Base-by-base conservation (phyloP, 2,329 filamentous ascomycete species). In the Beauveria bassiana region DNA sequence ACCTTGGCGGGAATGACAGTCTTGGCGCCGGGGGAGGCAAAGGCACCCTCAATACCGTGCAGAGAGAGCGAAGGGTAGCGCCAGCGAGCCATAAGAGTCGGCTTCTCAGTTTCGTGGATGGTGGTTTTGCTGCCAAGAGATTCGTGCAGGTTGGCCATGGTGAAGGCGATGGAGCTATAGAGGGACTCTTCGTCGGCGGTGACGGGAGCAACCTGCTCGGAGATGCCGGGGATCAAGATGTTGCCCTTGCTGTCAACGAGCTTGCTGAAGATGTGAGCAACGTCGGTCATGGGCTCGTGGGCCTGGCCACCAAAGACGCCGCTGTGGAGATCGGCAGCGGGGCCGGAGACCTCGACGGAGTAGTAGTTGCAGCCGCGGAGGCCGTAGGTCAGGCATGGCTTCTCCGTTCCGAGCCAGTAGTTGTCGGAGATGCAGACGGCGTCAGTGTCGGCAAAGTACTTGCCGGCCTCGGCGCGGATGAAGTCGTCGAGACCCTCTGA, bases 341-440 rank as follows among this genome's bases (percentile, higher is more conserved):
- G 95, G 1, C 95, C 95, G 9, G 89, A 92, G 65, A 99, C 81
- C 76, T 95, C 90, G 68, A 99, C 78, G 58, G 89, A 90, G 81
- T 98, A 99, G 84, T 99, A 99, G 81, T 96, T 98, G 86, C 91
- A 96, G 59, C 95, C 95, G 67, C 95, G 90, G 65, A 99, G 88
- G 68, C 95, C 95, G 74, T 99, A 99, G 10, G 95, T 99, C 71
- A 99, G 79, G 76, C 95, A 99, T 14, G 95, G 95, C 83, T 97
- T 97, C 83, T 98, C 92, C 6, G 95, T 98, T 63, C 95, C 95
- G 46, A 99, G 87, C 95, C 95, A 99, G 86, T 99, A 99, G 84
- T 99, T 99, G 77, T 99, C 95, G 53, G 91, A 96, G 73, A 99
- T 99, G 79, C 95, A 99, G 64, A 98, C 91, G 6, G 93, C 95